Conservation (phyloP, 352 stramenopile genomes). For the Phytophthora colocasiae region DNA sequence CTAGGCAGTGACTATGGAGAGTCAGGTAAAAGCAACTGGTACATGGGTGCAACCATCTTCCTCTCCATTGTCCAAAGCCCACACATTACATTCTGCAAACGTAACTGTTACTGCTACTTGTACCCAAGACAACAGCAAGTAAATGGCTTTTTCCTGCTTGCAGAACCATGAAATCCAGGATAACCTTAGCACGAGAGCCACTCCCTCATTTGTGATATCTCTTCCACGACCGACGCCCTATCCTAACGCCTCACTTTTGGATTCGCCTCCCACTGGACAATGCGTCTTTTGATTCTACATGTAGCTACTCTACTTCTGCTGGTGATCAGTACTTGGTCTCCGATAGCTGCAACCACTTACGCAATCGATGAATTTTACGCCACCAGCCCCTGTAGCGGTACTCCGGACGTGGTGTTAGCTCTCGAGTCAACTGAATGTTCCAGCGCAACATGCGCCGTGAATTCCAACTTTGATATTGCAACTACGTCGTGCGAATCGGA, state of each 20-base stretch:
- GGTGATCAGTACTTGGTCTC: not conserved
- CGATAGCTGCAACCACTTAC: slow-evolving; percentile 1
- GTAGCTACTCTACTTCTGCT: not conserved
- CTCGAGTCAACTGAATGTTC: not conserved
- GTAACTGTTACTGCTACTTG: too few species aligned
- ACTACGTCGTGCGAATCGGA: not conserved
- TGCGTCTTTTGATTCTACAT: not conserved
- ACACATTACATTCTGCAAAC: too few species aligned
- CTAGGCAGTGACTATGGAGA: too few species aligned
- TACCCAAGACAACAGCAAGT: too few species aligned
- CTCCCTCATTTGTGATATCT: too few species aligned
- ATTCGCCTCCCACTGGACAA: not conserved
- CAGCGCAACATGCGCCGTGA: not conserved
- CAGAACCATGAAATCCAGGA: too few species aligned
- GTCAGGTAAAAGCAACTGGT: too few species aligned
- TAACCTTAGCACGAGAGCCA: too few species aligned
- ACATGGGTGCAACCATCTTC: too few species aligned
- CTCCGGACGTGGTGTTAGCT: not conserved
- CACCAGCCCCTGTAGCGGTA: not conserved
- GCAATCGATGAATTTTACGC: not conserved
- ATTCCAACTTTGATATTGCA: slow-evolving; percentile 1
- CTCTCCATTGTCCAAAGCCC: too few species aligned
- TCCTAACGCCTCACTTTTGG: not conserved
- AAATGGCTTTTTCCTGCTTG: too few species aligned
- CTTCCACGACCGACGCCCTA: too few species aligned